Conservation (phyloP, 2,329 filamentous ascomycete genomes). For the Blastomyces gilchristii region DNA sequence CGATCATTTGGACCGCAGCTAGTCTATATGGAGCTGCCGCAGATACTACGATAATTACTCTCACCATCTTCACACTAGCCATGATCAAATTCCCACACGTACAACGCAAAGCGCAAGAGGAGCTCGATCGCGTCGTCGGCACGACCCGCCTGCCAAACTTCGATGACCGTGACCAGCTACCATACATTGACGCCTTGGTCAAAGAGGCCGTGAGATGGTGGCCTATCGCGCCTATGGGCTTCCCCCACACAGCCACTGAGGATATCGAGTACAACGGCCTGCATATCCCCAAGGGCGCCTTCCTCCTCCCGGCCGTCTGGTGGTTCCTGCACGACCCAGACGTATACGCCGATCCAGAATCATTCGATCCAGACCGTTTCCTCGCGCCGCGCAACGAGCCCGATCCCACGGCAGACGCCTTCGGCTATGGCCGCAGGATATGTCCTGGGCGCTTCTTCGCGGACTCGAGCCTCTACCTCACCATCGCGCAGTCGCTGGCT, state of each 20-base stretch:
- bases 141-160: constrained; percentile 26
- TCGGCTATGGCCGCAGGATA: constrained; percentile 36
- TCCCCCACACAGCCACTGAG: constrained; percentile 23
- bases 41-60: constrained; percentile 8
- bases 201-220: constrained; percentile 32
- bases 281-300: constrained; percentile 28
- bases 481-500: constrained; percentile 36
- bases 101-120: constrained; percentile 41
- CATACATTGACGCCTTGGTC: constrained; percentile 31
- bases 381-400: constrained; percentile 26
- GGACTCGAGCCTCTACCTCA: constrained; percentile 34
- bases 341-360: constrained; percentile 27
- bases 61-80: constrained; percentile 39
- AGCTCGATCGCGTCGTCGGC: constrained; percentile 33
- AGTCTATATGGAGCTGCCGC: constrained; percentile 7
- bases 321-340: constrained; percentile 33
- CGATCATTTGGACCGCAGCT: constrained; percentile 10
- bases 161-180: constrained; percentile 29
- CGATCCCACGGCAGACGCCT: constrained; percentile 26
- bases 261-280: constrained; percentile 21
- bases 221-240: constrained; percentile 26
- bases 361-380: constrained; percentile 38
- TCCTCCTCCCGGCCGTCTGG: constrained; percentile 32
- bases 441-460: constrained; percentile 37
- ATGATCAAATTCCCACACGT: constrained; percentile 44